Base-by-base conservation (phyloP, 192 early-diverging fungal genomes). In the Backusella luteola region DNA sequence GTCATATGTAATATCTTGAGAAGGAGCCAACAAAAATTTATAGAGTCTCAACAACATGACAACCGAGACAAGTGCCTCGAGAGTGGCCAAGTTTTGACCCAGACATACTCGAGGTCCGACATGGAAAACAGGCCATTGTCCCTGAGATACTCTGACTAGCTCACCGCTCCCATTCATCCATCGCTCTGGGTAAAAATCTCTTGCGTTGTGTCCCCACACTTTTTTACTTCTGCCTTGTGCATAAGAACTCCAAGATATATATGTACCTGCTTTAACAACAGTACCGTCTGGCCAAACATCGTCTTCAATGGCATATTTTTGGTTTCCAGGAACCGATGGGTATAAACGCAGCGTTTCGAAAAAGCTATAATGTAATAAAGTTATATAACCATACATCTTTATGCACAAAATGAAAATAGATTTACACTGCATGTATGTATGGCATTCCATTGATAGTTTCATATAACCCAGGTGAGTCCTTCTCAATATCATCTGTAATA, bases 121-220 rank as follows among this genome's bases (percentile, higher is more conserved):
- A 69, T 91, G 80, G 83, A 91, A 91, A n/a, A 80, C 85, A 15
- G 85, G 79, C 66, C 82, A 90, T 76, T 87, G 86, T 73, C 76
- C 90, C 29, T 78, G 78, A 4, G 66, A 76, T 5, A 80, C 77
- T 26, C 53, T 67, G 44, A 75, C 80, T 12, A 77, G 56, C 14
- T 80, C 76, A 12, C 77, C 76, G 15, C 81, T 49, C 0, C 69
- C 75, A 19, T 83, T 80, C 17, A 93, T 73, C 89, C 92, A 94
- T 11, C 92, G 83, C 66, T 90, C 87, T 19, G 93, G 93, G 11
- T 82, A 71, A 78, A 91, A 94, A 67, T 87, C 76, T 42, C 71
- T 77, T 3, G 91, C 91, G 66, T 93, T 85, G 15, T 75, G 34
- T 11, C 92, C 92, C 92, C 91, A 94, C 15, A 92, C 79, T 9